Evolutionary conservation across 768 basidiomycete species (phyloP).

Genomic region (Russula brevipes): DNA sequence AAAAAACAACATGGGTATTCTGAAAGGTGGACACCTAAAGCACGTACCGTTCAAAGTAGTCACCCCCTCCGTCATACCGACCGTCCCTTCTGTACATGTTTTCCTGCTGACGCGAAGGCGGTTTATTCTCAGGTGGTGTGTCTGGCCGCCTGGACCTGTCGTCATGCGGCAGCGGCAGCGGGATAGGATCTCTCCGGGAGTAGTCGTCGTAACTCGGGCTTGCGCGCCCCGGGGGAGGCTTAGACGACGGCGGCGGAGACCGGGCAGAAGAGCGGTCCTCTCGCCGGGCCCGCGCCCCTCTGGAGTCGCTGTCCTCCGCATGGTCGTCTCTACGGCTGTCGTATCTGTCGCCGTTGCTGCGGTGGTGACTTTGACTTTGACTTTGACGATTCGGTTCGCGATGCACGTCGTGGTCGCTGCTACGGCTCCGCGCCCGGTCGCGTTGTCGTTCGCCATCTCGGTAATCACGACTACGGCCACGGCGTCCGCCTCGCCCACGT

Average conservation of each 20-base stretch:
- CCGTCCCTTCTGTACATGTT: constrained; percentile 42
- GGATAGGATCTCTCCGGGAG: constrained; percentile 33
- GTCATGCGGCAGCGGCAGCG: constrained; percentile 31
- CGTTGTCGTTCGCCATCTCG: constrained; percentile 17
- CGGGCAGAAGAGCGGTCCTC: constrained; percentile 1
- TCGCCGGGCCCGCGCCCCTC: not conserved
- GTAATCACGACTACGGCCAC: not conserved
- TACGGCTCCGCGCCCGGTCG: constrained; percentile 1
- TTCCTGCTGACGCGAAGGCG: constrained; percentile 45
- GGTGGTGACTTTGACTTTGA: constrained; percentile 12
- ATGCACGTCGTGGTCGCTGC: constrained; percentile 22
- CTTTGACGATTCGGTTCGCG: constrained; percentile 22
- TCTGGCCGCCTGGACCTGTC: constrained; percentile 16
- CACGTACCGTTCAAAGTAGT: constrained; percentile 67
- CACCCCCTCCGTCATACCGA: constrained; percentile 39
- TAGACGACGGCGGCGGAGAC: constrained; percentile 18
- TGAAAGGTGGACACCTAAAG: constrained; percentile 6
- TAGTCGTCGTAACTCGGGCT: constrained; percentile 65
- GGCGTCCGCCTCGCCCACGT: not conserved
- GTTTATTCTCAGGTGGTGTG: constrained; percentile 28
- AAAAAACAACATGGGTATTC: constrained; percentile 2
- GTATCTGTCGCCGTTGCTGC: constrained; percentile 6
- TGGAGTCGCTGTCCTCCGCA: not conserved
- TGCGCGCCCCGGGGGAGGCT: constrained; percentile 12
- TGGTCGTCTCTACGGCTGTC: not conserved